Evolutionary conservation across 2,329 filamentous ascomycete genomes (phyloP).

Genomic region (Aspergillus texensis): DNA sequence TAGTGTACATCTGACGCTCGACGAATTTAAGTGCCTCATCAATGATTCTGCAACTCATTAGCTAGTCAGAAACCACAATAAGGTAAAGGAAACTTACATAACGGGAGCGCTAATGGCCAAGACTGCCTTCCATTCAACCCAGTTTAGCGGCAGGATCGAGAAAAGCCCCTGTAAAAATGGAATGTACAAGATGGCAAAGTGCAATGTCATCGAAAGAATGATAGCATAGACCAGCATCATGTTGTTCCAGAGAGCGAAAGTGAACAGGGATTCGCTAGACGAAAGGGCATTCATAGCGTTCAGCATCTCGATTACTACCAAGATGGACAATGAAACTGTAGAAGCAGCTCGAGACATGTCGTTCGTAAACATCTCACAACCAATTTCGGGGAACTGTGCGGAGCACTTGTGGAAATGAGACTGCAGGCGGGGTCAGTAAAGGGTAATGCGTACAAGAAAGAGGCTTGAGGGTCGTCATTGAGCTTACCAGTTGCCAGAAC

Average conservation of each 20-base stretch:
- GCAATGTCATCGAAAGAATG: slow-evolving; percentile 85
- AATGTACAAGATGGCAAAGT: slow-evolving; percentile 91
- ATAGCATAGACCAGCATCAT: slow-evolving; percentile 98
- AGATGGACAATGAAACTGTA: slow-evolving; percentile 84
- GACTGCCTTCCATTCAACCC: slow-evolving; percentile 90
- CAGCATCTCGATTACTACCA: slow-evolving; percentile 99
- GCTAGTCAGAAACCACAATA: slow-evolving; percentile 5
- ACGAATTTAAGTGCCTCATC: slow-evolving; percentile 81
- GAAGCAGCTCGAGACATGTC: slow-evolving; percentile 86
- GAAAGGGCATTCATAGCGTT: slow-evolving; percentile 98
- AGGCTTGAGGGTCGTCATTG: background rate
- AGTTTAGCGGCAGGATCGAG: slow-evolving; percentile 84
- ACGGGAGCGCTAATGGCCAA: slow-evolving; percentile 86
- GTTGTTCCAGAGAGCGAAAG: slow-evolving; percentile 95
- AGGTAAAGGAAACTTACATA: slow-evolving; percentile 64
- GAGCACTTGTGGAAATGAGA: slow-evolving; percentile 93
- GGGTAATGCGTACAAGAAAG: slow-evolving; percentile 12
- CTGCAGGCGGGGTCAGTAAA: slow-evolving; percentile 33
- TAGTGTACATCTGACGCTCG: slow-evolving; percentile 67
- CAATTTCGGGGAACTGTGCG: slow-evolving; percentile 80
- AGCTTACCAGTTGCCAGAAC: slow-evolving; percentile 76
- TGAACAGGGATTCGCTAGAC: slow-evolving; percentile 90
- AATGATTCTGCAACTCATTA: slow-evolving; percentile 57
- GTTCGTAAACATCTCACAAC: slow-evolving; percentile 88
- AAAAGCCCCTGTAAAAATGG: slow-evolving; percentile 88